Conservation (phyloP, 2,329 filamentous ascomycete genomes). For the Claviceps purpurea region DNA sequence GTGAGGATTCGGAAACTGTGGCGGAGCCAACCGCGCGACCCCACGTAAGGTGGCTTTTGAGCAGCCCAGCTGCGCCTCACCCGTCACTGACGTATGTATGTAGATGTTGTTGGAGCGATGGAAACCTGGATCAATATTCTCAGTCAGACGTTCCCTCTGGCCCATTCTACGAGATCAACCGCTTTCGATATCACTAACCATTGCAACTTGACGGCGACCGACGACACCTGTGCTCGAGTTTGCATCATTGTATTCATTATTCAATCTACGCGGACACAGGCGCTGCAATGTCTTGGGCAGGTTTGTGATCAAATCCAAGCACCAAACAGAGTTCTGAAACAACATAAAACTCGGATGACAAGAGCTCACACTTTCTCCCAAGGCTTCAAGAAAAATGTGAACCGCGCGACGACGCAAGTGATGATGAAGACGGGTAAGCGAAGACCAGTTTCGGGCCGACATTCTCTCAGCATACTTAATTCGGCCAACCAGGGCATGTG, state of each 20-base stretch:
- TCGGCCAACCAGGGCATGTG: constrained; percentile 56
- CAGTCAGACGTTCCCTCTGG: neutral
- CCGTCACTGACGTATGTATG: constrained; percentile 13
- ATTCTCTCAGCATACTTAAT: neutral
- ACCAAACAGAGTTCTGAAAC: neutral
- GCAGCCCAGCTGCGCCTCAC: constrained; percentile 5
- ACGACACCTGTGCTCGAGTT: neutral
- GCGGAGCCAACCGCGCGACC: constrained; percentile 3
- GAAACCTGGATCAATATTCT: constrained; percentile 8
- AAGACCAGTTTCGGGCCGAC: neutral
- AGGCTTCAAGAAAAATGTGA: constrained; percentile 75
- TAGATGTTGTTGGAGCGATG: constrained; percentile 14
- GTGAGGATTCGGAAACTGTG: constrained; percentile 11
- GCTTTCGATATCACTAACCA: neutral
- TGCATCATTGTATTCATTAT: neutral
- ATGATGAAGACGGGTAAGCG: constrained; percentile 94
- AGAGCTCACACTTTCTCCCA: constrained; percentile 20
- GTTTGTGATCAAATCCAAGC: constrained; percentile 23
- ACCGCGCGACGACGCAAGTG: constrained; percentile 96
- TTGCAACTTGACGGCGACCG: neutral
- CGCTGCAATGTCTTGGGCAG: constrained; percentile 56
- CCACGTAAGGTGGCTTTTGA: neutral
- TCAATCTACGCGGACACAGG: constrained; percentile 5
- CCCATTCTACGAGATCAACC: neutral
- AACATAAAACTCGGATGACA: constrained; percentile 6